phyloP scores from a whole-genome alignment of 305 asterid genomes.

The Galium porrigens region DNA sequence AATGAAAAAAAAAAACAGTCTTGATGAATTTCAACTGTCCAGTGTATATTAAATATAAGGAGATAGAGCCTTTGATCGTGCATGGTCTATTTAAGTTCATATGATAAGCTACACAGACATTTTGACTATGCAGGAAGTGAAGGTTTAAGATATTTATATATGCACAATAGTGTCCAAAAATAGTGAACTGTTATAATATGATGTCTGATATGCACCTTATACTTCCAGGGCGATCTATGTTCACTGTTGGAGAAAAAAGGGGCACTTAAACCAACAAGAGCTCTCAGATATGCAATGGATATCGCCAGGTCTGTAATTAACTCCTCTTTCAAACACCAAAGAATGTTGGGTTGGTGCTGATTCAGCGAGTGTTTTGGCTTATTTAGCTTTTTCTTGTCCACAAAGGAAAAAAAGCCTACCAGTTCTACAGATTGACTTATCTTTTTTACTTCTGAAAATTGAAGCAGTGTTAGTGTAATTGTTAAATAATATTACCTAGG shows the following conservation, averaged over 20 bases:
- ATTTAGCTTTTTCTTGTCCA: neutral
- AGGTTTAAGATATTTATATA: neutral
- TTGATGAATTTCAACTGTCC: no score
- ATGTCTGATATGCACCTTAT: slow-evolving; percentile 6
- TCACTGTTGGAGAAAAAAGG: slow-evolving; percentile 52
- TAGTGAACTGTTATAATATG: neutral
- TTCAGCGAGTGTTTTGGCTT: neutral
- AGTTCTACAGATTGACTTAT: neutral
- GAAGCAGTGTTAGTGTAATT: neutral
- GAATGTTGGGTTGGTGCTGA: neutral
- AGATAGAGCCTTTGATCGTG: neutral
- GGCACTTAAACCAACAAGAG: slow-evolving; percentile 60
- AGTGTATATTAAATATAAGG: neutral
- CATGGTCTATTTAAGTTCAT: neutral
- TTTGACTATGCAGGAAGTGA: neutral
- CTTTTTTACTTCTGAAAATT: neutral
- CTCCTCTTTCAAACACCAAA: neutral
- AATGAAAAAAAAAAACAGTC: neutral
- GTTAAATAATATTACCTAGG: neutral
- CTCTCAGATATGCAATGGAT: slow-evolving; percentile 85
- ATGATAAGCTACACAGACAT: neutral
- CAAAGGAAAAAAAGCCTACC: neutral
- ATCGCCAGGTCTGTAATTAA: slow-evolving; percentile 56
- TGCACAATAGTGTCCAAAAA: no score
- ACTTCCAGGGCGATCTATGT: slow-evolving; percentile 62